Evolutionary conservation across 306 rosid species (phyloP).

Genomic region (Cicer chorassanicum): DNA sequence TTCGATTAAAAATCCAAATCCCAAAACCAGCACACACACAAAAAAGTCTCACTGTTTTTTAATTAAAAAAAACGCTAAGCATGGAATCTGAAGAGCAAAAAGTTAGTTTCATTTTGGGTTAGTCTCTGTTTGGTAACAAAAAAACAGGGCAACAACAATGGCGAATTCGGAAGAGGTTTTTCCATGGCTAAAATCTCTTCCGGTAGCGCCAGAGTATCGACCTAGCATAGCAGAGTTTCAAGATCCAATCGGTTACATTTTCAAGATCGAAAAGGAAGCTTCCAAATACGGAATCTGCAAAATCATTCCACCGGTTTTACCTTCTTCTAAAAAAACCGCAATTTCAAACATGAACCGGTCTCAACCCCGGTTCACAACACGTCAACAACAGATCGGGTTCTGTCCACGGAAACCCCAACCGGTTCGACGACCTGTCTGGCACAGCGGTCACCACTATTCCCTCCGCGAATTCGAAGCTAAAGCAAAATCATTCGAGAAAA

Average conservation of each 20-base stretch:
- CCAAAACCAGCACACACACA: slow-evolving; percentile 25
- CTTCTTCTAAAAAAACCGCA: slow-evolving; percentile 70
- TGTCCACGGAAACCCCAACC: slow-evolving; percentile 72
- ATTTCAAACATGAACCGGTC: slow-evolving; percentile 64
- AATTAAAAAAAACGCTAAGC: slow-evolving; percentile 34
- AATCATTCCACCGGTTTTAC: slow-evolving; percentile 73
- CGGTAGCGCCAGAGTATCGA: slow-evolving; percentile 73
- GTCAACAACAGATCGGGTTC: slow-evolving; percentile 89
- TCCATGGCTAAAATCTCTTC: slow-evolving; percentile 72
- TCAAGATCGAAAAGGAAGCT: slow-evolving; percentile 84
- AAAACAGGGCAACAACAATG: slow-evolving; percentile 53
- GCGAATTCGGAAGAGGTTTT: slow-evolving; percentile 69
- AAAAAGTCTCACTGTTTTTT: not conserved
- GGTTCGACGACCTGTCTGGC: slow-evolving; percentile 75
- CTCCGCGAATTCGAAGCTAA: slow-evolving; percentile 64
- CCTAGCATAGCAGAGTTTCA: slow-evolving; percentile 76
- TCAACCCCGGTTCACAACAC: slow-evolving; percentile 75
- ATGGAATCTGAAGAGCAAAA: slow-evolving; percentile 51
- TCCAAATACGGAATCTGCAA: slow-evolving; percentile 82
- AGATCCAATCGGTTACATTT: slow-evolving; percentile 89
- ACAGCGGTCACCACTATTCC: slow-evolving; percentile 73
- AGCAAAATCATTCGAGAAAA: slow-evolving; percentile 69
- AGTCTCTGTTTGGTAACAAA: not conserved
- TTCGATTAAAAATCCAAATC: slow-evolving; percentile 10
- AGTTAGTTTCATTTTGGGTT: not conserved